Conservation (phyloP, 257 asterid species). For the Verbena officinalis region DNA sequence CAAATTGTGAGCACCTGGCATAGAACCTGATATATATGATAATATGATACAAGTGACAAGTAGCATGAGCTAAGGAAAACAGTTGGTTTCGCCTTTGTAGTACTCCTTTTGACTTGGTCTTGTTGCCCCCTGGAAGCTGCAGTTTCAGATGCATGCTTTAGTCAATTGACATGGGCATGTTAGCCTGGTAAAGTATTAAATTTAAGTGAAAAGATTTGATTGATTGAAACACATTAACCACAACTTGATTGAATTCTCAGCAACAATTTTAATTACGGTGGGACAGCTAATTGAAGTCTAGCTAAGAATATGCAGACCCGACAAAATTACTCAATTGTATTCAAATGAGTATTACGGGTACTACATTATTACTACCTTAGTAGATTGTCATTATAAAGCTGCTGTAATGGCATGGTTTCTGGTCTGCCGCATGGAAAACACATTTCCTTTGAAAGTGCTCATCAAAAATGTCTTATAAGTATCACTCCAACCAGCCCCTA, state of each 20-base stretch:
- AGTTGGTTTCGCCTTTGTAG: neutral
- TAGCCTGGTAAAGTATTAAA: neutral
- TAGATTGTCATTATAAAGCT: neutral
- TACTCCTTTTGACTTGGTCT: neutral
- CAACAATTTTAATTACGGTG: neutral
- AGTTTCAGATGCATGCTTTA: neutral
- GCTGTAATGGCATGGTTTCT: neutral
- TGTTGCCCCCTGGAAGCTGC: neutral
- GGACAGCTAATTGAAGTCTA: neutral
- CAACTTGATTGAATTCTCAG: neutral
- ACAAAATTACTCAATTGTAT: neutral
- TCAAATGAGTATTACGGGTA: neutral
- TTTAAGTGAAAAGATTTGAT: neutral
- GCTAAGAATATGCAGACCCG: neutral
- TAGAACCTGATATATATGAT: neutral
- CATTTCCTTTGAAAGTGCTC: neutral
- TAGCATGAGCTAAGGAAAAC: neutral
- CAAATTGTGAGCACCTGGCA: neutral
- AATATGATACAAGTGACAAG: conserved; percentile 1
- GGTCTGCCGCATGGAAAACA: neutral
- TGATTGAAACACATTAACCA: neutral
- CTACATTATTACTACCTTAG: neutral
- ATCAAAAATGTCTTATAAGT: neutral
- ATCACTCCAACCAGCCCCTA: conserved; percentile 2
- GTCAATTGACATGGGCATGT: neutral